Conservation (phyloP, 768 basidiomycete genomes). For the Symmetrospora coprosmae region DNA sequence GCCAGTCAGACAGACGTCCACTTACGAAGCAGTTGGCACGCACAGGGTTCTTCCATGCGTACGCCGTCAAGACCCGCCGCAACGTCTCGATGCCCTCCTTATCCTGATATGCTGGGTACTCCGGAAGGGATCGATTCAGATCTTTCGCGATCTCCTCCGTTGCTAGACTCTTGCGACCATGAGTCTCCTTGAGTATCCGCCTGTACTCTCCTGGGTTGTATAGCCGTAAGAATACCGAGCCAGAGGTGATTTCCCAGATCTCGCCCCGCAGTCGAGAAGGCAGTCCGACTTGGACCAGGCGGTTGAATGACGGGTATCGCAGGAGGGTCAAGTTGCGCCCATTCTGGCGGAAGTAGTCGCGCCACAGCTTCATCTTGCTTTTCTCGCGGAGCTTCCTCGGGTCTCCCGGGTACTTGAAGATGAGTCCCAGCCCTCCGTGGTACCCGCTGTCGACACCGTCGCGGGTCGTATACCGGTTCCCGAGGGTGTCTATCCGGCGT, state of each 20-base stretch:
- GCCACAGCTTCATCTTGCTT: constrained; percentile 92
- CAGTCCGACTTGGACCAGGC: constrained; percentile 91
- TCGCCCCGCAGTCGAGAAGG: constrained; percentile 89
- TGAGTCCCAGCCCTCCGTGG: constrained; percentile 21
- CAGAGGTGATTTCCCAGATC: constrained; percentile 94
- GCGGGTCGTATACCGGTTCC: constrained; percentile 8
- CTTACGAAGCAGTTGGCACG: constrained; percentile 35
- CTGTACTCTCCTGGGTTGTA: constrained; percentile 71
- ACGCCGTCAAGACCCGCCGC: constrained; percentile 81
- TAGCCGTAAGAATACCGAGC: constrained; percentile 80
- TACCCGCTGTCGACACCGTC: constrained; percentile 14
- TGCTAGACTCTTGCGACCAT: constrained; percentile 64
- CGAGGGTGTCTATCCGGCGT: too few relatives aligned
- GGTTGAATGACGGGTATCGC: constrained; percentile 89
- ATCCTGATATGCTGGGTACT: constrained; percentile 89
- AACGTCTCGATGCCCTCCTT: constrained; percentile 72
- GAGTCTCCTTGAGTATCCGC: constrained; percentile 57
- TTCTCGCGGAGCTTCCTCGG: constrained; percentile 83
- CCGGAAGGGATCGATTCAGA: constrained; percentile 72
- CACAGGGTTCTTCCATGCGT: constrained; percentile 77
- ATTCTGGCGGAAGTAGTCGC: constrained; percentile 65
- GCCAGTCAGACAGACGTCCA: not conserved
- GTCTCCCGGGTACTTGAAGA: constrained; percentile 80
- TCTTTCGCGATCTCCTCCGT: constrained; percentile 99
- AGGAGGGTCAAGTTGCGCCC: constrained; percentile 89